A percentile compares a stretch with the other conserved stretches of the same genome.
Conservation (phyloP, 108 stramenopile genomes). For the Cyclotella distinguenda region DNA sequence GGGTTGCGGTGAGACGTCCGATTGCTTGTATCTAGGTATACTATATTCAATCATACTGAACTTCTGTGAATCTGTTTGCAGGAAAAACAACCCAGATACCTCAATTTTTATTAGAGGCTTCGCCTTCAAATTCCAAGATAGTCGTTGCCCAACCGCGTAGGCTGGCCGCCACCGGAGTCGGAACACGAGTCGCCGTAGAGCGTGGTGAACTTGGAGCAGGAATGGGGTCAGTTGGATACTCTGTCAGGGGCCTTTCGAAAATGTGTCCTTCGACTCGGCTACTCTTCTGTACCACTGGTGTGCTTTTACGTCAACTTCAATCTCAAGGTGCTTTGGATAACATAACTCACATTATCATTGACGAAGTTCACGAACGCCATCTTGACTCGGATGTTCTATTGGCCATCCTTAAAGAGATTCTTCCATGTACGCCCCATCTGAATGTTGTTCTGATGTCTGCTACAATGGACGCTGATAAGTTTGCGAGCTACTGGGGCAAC, state of each 20-base stretch:
- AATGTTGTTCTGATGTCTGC: constrained; percentile 65
- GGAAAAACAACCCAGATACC: constrained; percentile 91
- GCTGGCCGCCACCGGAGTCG: constrained; percentile 50
- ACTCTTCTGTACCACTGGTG: constrained; percentile 96
- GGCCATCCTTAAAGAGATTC: constrained; percentile 49
- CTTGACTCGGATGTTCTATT: constrained; percentile 73
- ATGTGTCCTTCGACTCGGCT: constrained; percentile 70
- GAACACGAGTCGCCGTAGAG: constrained; percentile 90
- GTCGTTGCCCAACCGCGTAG: constrained; percentile 93
- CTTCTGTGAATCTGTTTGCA: not conserved
- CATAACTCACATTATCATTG: constrained; percentile 92
- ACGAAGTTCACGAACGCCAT: constrained; percentile 96
- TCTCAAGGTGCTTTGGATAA: constrained; percentile 69
- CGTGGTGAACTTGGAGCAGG: constrained; percentile 75
- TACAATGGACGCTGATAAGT: constrained; percentile 91
- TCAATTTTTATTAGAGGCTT: constrained; percentile 88
- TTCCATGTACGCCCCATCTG: constrained; percentile 28
- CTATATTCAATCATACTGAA: not conserved
- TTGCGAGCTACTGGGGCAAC: constrained; percentile 75
- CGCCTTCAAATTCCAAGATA: constrained; percentile 76
- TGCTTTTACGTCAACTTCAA: constrained; percentile 95
- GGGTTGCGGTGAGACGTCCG: constrained; percentile 71
- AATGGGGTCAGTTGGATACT: constrained; percentile 87
- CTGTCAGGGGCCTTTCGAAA: constrained; percentile 85
- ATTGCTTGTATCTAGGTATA: not conserved